Percentiles rank a stretch among this genome's conserved stretches.
Conservation (phyloP, 176 grass and related monocot genomes). For the Carex kokanica region DNA sequence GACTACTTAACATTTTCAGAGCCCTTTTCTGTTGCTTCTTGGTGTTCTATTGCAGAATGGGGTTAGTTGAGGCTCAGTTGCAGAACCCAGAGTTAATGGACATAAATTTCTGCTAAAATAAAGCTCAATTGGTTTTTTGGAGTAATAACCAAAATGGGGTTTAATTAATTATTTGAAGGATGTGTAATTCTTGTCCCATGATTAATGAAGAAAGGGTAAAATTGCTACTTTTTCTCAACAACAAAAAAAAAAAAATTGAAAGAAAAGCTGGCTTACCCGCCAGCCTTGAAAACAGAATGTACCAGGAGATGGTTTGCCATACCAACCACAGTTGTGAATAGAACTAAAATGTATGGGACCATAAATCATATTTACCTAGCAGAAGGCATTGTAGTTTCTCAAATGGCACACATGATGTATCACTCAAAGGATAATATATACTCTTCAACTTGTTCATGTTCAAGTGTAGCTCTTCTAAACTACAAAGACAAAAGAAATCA, state of each 20-base stretch:
- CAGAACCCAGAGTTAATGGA: not conserved
- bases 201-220: too few species aligned
- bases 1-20: not conserved
- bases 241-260: too few species aligned
- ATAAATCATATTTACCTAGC: conserved; percentile 53
- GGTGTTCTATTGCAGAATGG: not conserved
- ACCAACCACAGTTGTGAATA: not conserved
- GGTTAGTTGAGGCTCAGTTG: not conserved
- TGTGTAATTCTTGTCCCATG: too few species aligned
- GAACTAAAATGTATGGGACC: conserved; percentile 15
- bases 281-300: conserved; percentile 10
- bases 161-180: not conserved
- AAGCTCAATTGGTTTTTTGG: not conserved
- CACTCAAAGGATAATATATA: conserved; percentile 59
- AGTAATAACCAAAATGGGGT: not conserved
- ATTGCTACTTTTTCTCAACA: too few species aligned
- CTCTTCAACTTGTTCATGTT: conserved; percentile 85
- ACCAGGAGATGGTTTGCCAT: not conserved
- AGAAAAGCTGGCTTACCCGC: not conserved
- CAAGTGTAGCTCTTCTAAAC: conserved; percentile 88
- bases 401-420: conserved; percentile 44
- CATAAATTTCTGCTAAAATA: not conserved
- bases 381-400: conserved; percentile 76
- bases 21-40: not conserved
- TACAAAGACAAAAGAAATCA: conserved; percentile 21